Base-by-base conservation (phyloP, 2,329 filamentous ascomycete species). In the Teratosphaeria zuluensis region DNA sequence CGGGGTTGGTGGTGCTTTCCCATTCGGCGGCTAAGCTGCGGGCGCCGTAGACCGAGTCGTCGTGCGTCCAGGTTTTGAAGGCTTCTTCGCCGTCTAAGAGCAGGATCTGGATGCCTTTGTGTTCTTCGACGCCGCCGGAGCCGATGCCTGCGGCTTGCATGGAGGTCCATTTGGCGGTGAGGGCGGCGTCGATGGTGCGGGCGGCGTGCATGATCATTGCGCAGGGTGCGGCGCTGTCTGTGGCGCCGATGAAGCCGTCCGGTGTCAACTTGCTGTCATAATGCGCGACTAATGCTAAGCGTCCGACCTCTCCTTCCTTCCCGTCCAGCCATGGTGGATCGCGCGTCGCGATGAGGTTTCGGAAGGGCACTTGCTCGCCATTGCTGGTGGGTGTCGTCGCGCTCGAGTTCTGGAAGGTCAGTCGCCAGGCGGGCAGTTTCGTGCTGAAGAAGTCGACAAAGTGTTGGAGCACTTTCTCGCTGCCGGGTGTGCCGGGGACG, bases 51-150 rank as follows among this genome's bases (percentile, higher is more conserved):
- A 96, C 76, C 4, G 89, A 95, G 73, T 99, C 94, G 0, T 80
- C 82, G 38, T 83, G 82, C 0, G 85, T 88, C 94, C 94, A 99
- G 0, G 73, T 74, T 24, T 83, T 76, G 74, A 95, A 99, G 0
- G 94, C 92, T 74, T 99, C 94, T 75, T 99, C 94, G 4, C 94
- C 94, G 69, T 99, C 94, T 7, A 99, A 75, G 58, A 99, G 81
- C 31, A 99, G 64, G 31, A 99, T 88, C 76, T 97, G 94, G 35
- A 99, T 81, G 0, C 92, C 92, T 69, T 84, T 86, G 63, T 89
- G 84, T 65, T 87, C 88, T 51, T 91, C 89, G 24, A 94, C 73
- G 21, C 69, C 69, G 2, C 77, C 74, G 56, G 72, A 67, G 9
- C 65, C 65, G 1, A 72, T 67, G 6, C 71, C 71, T 1, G 76